Evolutionary conservation across 192 early-diverging fungal genomes (phyloP).

Genomic region (Diversispora epigaea): DNA sequence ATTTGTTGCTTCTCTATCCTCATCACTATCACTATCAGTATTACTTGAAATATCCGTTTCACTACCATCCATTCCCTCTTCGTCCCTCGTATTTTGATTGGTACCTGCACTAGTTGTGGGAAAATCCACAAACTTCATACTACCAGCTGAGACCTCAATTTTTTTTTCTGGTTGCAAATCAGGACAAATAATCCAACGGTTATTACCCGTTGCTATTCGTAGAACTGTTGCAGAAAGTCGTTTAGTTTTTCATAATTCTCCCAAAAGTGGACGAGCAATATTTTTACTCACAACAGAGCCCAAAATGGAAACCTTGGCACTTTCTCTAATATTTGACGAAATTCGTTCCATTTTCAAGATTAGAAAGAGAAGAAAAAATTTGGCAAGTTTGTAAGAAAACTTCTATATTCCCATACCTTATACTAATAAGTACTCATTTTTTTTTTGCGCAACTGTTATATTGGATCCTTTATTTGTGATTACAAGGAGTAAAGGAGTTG

Average conservation of each 20-base stretch:
- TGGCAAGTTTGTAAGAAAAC: background rate
- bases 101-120: background rate
- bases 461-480: background rate
- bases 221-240: background rate
- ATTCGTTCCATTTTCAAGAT: background rate
- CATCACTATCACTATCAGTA: background rate
- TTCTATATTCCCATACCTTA: background rate
- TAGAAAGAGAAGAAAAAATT: background rate
- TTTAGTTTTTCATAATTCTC: background rate
- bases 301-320: background rate
- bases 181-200: background rate
- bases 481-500: background rate
- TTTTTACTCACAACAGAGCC: background rate
- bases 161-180: background rate
- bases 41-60: conserved; percentile 3
- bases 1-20: background rate
- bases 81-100: background rate
- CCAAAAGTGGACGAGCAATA: background rate
- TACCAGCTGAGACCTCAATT: background rate
- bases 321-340: background rate
- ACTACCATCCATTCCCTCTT: background rate
- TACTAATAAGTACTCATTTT: background rate
- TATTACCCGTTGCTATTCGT: background rate
- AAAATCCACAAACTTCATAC: background rate
- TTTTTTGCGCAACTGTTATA: background rate